Evolutionary conservation across 78 protist species (phyloP).

Genomic region (Acrasis kona): DNA sequence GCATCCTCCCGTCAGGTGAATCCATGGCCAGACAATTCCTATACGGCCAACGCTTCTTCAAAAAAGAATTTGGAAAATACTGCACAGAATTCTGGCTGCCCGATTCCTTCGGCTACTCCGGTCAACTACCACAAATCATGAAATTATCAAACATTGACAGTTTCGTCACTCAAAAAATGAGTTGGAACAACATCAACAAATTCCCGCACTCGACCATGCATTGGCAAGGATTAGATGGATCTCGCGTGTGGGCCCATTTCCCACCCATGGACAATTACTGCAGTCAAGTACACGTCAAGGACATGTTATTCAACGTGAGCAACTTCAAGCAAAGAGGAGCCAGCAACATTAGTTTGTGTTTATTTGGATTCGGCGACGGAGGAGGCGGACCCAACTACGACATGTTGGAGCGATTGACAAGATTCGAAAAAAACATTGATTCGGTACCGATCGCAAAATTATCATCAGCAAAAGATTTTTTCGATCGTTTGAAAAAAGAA

Average conservation of each 20-base stretch:
- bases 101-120: conserved; percentile 63
- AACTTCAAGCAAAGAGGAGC: conserved; percentile 44
- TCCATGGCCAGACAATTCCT: conserved; percentile 63
- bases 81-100: conserved; percentile 63
- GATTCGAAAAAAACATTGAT: neutral
- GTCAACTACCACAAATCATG: conserved; percentile 67
- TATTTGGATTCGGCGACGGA: conserved; percentile 1
- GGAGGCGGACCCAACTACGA: conserved; percentile 4
- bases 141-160: conserved; percentile 32
- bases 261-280: conserved; percentile 68
- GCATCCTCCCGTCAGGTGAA: conserved; percentile 72
- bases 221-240: conserved; percentile 82
- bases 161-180: conserved; percentile 69
- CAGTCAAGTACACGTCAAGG: conserved; percentile 35
- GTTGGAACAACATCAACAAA: conserved; percentile 61
- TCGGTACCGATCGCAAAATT: neutral
- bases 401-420: neutral
- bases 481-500: neutral
- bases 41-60: conserved; percentile 54
- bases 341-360: neutral
- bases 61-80: conserved; percentile 37
- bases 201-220: conserved; percentile 53
- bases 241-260: conserved; percentile 58
- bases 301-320: neutral
- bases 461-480: neutral